Evolutionary conservation across 345 rosid species (phyloP), one percentile per base, ranked within the genome.

Genomic region (Hibiscus syriacus): DNA sequence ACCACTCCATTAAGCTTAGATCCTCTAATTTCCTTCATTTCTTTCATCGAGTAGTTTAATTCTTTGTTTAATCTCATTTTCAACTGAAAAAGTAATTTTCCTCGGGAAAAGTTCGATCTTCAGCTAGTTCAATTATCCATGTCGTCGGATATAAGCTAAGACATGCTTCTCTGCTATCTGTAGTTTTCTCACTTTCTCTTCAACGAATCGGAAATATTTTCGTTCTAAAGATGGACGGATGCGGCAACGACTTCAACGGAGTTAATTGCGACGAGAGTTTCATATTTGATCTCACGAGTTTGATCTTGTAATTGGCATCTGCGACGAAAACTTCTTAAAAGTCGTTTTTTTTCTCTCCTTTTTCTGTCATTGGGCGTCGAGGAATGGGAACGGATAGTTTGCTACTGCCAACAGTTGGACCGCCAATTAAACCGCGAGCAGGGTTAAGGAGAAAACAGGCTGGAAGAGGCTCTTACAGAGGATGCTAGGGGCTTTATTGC

Each of bases 391-490:
- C 76, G 80, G 85, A 83, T 80, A 81, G 86, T 71, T 78, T 92
- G 64, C 80, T 91, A 68, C 85, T 80, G 82, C 86, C 82, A 53
- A 88, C 92, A 66, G 89, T 85, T 67, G 97, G 96, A 72, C 98
- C 92, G 61, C 94, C 97, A 57, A 82, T 88, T 81, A 90, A 90
- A 70, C 87, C 86, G 67, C 80, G 92, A 64, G 94, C 94, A 8
- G 97, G 92, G 69, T 82, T 92, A 61, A 75, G 96, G 84, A 88
- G 92, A 64, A 86, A 92, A 55, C 97, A 92, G 77, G 98, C 98
- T 7, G 98, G 98, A 22, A 80, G 98, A 88, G 97, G 98, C 66
- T 90, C 97, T 13, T 92, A 92, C 76, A 79, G 98, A 78, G 98
- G 93, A 71, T 87, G 98, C 74, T 92, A 92, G 97, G 74, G 9